Conservation (phyloP, 768 basidiomycete genomes). For the Tylopilus sp. region DNA sequence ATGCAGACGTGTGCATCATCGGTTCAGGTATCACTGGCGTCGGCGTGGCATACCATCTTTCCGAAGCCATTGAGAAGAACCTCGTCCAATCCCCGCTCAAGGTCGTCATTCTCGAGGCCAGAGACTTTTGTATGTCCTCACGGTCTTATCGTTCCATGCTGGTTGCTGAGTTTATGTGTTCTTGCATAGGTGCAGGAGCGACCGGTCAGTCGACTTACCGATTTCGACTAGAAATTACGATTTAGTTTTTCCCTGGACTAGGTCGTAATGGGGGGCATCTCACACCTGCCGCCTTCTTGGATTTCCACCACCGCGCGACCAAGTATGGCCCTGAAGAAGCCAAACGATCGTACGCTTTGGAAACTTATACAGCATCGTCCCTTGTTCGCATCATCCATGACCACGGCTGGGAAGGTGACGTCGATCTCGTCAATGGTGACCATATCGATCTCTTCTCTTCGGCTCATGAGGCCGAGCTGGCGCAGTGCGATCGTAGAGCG, state of each 20-base stretch:
- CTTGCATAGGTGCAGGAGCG: constrained; percentile 61
- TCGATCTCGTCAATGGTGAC: constrained; percentile 62
- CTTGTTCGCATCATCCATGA: constrained; percentile 49
- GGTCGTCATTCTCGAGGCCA: constrained; percentile 73
- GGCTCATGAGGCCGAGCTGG: constrained; percentile 37
- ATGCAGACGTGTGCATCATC: constrained; percentile 74
- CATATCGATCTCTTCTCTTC: constrained; percentile 50
- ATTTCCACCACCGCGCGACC: constrained; percentile 39
- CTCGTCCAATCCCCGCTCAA: constrained; percentile 32
- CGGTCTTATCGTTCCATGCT: background rate
- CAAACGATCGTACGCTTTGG: constrained; percentile 48
- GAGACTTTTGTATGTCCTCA: constrained; percentile 73
- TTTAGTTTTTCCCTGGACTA: constrained; percentile 22
- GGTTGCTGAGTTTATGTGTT: background rate
- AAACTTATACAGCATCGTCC: constrained; percentile 49
- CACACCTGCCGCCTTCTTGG: constrained; percentile 45
- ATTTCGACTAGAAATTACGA: constrained; percentile 5
- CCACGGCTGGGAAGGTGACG: constrained; percentile 40
- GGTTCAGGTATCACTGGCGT: constrained; percentile 81
- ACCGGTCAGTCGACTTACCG: constrained; percentile 47
- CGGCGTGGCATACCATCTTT: constrained; percentile 69
- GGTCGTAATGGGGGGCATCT: constrained; percentile 82
- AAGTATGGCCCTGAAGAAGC: constrained; percentile 55
- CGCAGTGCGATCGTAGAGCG: constrained; percentile 45
- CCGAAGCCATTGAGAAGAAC: constrained; percentile 27